Percentiles rank a stretch among this genome's conserved stretches.
Evolutionary conservation across 257 asterid species (phyloP).

Genomic region (Solanum sejunctum): DNA sequence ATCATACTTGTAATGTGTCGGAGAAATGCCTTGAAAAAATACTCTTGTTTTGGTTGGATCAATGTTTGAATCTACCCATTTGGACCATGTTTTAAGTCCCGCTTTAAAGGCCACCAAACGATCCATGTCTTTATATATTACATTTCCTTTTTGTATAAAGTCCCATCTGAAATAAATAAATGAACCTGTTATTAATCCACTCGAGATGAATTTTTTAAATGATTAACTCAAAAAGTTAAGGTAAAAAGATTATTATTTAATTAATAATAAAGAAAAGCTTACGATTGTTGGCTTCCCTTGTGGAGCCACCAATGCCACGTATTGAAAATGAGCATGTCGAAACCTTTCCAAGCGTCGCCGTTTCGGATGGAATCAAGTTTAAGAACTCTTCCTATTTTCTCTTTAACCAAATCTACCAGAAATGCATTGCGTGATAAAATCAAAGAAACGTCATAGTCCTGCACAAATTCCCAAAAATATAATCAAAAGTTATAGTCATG

Average conservation of each 20-base stretch:
- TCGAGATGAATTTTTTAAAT: background rate
- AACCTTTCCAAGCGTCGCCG: constrained; percentile 54
- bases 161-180: constrained; percentile 45
- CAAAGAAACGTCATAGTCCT: constrained; percentile 44
- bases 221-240: background rate
- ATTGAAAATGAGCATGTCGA: constrained; percentile 66
- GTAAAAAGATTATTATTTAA: background rate
- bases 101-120: constrained; percentile 43
- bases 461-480: background rate
- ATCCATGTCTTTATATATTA: constrained; percentile 47
- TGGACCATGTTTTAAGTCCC: constrained; percentile 67
- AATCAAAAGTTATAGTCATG: no score
- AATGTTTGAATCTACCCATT: constrained; percentile 60
- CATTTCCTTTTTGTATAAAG: constrained; percentile 37
- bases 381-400: constrained; percentile 31
- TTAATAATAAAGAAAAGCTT: background rate
- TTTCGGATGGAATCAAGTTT: constrained; percentile 48
- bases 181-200: background rate
- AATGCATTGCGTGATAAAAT: constrained; percentile 52
- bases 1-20: constrained; percentile 64
- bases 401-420: constrained; percentile 49
- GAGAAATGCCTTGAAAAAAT: constrained; percentile 75
- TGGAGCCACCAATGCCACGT: constrained; percentile 96
- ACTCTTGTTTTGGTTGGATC: constrained; percentile 38
- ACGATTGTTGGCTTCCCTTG: constrained; percentile 55